phyloP scores from a whole-genome alignment of 345 rosid species.

The Pistacia vera region DNA sequence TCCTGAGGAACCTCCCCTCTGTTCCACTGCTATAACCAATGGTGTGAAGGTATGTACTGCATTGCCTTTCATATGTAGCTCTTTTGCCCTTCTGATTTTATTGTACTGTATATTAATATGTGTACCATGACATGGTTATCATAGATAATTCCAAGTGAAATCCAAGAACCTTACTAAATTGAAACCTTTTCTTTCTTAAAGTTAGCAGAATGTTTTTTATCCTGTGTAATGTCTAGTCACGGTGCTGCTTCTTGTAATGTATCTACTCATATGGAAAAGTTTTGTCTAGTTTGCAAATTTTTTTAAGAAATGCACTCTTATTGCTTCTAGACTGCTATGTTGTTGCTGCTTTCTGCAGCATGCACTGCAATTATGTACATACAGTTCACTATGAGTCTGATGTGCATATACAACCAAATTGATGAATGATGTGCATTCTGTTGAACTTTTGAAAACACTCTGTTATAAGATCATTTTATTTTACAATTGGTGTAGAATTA shows the following conservation, averaged over 20 bases:
- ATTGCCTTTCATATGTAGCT: neutral
- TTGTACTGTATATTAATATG: neutral
- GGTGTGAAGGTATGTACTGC: conserved; percentile 66
- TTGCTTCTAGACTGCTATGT: neutral
- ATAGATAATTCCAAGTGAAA: neutral
- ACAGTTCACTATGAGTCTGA: neutral
- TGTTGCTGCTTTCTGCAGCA: neutral
- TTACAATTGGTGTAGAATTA: neutral
- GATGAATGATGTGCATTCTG: neutral
- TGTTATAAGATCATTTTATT: neutral
- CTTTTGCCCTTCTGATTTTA: neutral
- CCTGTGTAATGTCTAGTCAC: neutral
- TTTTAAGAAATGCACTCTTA: no score
- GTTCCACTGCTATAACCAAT: conserved; percentile 70
- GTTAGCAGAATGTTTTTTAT: neutral
- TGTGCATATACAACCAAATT: neutral
- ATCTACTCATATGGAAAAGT: neutral
- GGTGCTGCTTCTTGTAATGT: neutral
- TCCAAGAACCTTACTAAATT: neutral
- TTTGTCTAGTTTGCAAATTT: no score
- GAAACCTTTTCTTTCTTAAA: neutral
- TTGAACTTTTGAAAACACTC: neutral
- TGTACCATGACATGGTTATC: neutral
- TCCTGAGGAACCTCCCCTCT: conserved; percentile 75
- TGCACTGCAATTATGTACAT: neutral